These are phyloP conservation scores for Cyberlindnera subsufficiens DNA, from an alignment of 805 yeast species.

Conservation along the genomic window DNA sequence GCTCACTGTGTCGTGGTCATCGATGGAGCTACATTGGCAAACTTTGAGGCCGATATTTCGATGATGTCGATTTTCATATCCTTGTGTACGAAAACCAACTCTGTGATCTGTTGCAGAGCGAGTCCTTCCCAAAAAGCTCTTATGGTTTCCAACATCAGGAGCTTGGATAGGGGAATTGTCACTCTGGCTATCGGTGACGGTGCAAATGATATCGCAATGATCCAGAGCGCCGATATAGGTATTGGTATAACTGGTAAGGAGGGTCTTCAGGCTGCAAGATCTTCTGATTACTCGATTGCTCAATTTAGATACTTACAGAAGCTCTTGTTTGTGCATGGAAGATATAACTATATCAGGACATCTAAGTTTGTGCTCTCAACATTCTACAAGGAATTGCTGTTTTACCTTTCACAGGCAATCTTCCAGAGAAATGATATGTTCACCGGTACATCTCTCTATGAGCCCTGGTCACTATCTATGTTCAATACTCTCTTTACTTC, in stretches of 20 bases:
- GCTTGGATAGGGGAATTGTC: slow-evolving; percentile 60
- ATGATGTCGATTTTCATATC: slow-evolving; percentile 74
- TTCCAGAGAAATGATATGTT: slow-evolving; percentile 83
- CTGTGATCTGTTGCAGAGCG: slow-evolving; percentile 93
- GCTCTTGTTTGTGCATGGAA: slow-evolving; percentile 85
- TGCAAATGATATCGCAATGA: slow-evolving; percentile 99
- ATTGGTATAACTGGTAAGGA: slow-evolving; percentile 96
- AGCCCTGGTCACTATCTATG: slow-evolving; percentile 96
- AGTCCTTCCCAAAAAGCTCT: slow-evolving; percentile 94
- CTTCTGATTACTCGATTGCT: slow-evolving; percentile 92
- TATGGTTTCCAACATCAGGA: slow-evolving; percentile 78
- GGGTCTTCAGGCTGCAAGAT: slow-evolving; percentile 93
- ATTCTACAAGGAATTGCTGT: slow-evolving; percentile 87
- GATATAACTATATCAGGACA: slow-evolving; percentile 90
- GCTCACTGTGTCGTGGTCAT: slow-evolving; percentile 95
- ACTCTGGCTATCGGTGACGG: slow-evolving; percentile 98
- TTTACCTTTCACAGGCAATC: slow-evolving; percentile 82
- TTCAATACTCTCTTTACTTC: slow-evolving; percentile 94
- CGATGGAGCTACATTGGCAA: slow-evolving; percentile 83
- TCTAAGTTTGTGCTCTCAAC: slow-evolving; percentile 89
- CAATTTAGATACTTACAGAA: slow-evolving; percentile 85
- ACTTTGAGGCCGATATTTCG: slow-evolving; percentile 68
- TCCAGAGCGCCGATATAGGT: slow-evolving; percentile 97
- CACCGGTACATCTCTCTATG: slow-evolving; percentile 90
- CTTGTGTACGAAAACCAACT: slow-evolving; percentile 79